Base-by-base conservation (phyloP, 2,329 filamentous ascomycete genomes). In the Monilinia vaccinii-corymbosi region DNA sequence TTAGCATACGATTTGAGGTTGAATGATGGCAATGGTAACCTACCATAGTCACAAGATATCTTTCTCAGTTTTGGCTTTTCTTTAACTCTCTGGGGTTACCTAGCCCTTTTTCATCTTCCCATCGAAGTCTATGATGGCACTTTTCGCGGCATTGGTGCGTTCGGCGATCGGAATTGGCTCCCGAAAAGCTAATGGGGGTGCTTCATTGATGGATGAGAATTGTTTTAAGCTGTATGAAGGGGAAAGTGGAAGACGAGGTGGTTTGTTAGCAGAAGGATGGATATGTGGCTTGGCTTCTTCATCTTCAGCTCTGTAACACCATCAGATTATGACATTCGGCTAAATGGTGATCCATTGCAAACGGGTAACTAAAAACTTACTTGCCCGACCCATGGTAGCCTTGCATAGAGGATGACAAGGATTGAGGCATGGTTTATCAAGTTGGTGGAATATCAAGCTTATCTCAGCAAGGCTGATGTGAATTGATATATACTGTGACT, bases 401-500 rank as follows among this genome's bases (percentile, higher is more conserved):
- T 60, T 47, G 57, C 40, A 60, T 28, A 13, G 57, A 60, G 14
- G 57, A 60, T 40, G 57, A 60, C 18, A 60, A 32, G 14, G 57
- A 60, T 55, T 55, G 57, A 25, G 49, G 49, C 57, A 60, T 60
- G 18, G 14, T 10, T 10, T n/a, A n/a, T 38, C 8, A 42, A 32
- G 25, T 44, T 44, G 50, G 28, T 18, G 14, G 21, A 34, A 14
- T n/a, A 36, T n/a, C 47, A 47, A 16, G 14, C 14, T 46, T 31
- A 31, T 14, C 31, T n/a, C 6, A 38, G 40, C n/a, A 40, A 55
- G 32, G 42, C 40, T 46, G 32, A 21, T 38, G 18, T 16, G 16
- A 38, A n/a, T 44, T 50, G 6, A 16, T 13, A 25, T 32, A 51
- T 28, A 11, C 28, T 7, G 18, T 32, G 51, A 44, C 14, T 8